These are phyloP conservation scores for Xylariaceae sp. DNA, from an alignment of 2,329 filamentous ascomycete genomes.

Conservation along the genomic window DNA sequence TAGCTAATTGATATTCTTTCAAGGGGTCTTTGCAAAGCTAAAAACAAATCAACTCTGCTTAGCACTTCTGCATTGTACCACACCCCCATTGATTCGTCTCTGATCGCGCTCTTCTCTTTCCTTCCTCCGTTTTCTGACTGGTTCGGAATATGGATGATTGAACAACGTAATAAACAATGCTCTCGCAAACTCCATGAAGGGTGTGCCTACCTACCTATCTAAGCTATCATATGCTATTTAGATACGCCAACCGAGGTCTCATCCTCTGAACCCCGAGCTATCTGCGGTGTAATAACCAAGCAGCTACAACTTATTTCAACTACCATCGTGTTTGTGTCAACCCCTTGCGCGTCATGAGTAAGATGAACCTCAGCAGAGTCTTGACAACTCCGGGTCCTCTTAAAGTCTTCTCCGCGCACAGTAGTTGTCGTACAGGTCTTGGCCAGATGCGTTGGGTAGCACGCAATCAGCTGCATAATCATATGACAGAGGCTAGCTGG, in stretches of 20 bases:
- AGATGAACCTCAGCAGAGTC: slow-evolving; percentile 4
- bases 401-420: background rate
- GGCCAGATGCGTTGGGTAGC: background rate
- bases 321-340: slow-evolving; percentile 12
- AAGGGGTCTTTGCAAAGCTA: background rate
- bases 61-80: slow-evolving; percentile 5
- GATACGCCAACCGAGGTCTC: slow-evolving; percentile 2
- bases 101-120: background rate
- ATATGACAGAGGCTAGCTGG: slow-evolving; percentile 25
- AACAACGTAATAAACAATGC: slow-evolving; percentile 14
- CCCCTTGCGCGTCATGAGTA: slow-evolving; percentile 8
- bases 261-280: slow-evolving; percentile 8
- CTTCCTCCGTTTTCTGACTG: slow-evolving; percentile 5
- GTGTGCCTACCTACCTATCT: slow-evolving; percentile 20
- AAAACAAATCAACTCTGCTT: background rate
- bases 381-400: background rate
- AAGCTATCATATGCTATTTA: slow-evolving; percentile 27
- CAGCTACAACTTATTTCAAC: slow-evolving; percentile 17
- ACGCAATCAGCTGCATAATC: background rate
- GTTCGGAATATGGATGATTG: slow-evolving; percentile 13
- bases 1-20: slow-evolving; percentile 1
- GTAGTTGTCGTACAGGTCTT: background rate
- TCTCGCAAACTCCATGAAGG: slow-evolving; percentile 19
- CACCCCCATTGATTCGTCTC: slow-evolving; percentile 3
- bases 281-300: slow-evolving; percentile 16